Evolutionary conservation across 768 basidiomycete genomes (phyloP).

Genomic region (Hortiboletus campestris): DNA sequence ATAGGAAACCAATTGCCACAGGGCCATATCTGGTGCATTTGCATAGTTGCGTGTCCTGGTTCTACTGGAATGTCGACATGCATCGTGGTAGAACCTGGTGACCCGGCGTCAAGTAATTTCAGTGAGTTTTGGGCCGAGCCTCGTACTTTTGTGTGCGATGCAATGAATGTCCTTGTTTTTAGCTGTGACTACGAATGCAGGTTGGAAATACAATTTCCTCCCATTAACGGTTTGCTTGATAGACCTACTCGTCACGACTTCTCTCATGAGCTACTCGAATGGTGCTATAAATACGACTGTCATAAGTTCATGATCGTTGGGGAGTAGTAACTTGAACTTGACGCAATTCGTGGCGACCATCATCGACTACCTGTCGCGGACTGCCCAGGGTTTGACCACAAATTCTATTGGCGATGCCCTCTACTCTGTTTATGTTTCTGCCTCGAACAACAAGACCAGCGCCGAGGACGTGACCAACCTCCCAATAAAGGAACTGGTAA

Average conservation of each 20-base stretch:
- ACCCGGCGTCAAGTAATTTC: neutral
- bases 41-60: too few relatives aligned
- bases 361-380: slow-evolving; percentile 2
- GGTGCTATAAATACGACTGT: neutral
- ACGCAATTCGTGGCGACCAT: slow-evolving; percentile 12
- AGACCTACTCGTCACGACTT: slow-evolving; percentile 7
- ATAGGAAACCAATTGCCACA: too few relatives aligned
- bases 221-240: slow-evolving; percentile 8
- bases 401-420: neutral
- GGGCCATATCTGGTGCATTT: too few relatives aligned
- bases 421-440: slow-evolving; percentile 9
- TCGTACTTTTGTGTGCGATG: neutral
- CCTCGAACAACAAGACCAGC: neutral
- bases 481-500: slow-evolving; percentile 4
- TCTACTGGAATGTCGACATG: too few relatives aligned
- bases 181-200: slow-evolving; percentile 1
- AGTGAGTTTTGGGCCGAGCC: neutral
- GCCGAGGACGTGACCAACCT: neutral
- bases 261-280: slow-evolving; percentile 13
- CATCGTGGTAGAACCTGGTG: too few relatives aligned
- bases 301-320: neutral
- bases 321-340: slow-evolving; percentile 1
- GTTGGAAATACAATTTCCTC: slow-evolving; percentile 17
- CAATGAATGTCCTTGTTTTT: neutral
- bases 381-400: neutral